A percentile compares a stretch with the other conserved stretches of the same genome.
These are phyloP conservation scores for Phoma herbarum DNA, from an alignment of 2,329 filamentous ascomycete species.

Conservation along the genomic window DNA sequence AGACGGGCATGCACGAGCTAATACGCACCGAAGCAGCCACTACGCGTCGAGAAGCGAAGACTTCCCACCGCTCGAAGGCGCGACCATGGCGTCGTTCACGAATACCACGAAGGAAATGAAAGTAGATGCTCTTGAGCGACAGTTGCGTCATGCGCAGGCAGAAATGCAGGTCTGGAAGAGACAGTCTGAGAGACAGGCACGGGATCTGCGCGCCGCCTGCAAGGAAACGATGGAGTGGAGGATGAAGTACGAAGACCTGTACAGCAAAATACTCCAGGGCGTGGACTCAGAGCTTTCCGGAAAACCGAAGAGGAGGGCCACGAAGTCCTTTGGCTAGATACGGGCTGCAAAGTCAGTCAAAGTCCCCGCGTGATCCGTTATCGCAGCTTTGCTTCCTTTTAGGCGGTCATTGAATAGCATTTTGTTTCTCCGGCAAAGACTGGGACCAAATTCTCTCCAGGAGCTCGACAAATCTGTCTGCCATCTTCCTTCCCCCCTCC, in stretches of 20 bases:
- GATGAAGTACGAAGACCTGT: slow-evolving; percentile 18
- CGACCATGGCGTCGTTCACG: slow-evolving; percentile 4
- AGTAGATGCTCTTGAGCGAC: background rate
- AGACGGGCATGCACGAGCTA: background rate
- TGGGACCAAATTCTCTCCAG: slow-evolving; percentile 13
- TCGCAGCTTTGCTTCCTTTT: too few relatives aligned
- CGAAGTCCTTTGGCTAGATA: slow-evolving; percentile 4
- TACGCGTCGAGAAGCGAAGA: background rate
- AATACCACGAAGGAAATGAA: background rate
- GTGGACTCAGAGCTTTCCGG: background rate
- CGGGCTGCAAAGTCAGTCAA: background rate
- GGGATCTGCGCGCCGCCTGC: background rate
- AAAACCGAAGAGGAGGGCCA: background rate
- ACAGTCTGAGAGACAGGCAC: slow-evolving; percentile 4
- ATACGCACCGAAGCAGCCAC: background rate
- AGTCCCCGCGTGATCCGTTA: too few relatives aligned
- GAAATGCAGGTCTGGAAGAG: slow-evolving; percentile 12
- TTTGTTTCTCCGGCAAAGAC: background rate
- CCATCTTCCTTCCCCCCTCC: slow-evolving; percentile 49
- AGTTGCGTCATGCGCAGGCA: slow-evolving; percentile 6
- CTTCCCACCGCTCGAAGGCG: background rate
- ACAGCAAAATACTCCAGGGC: slow-evolving; percentile 2
- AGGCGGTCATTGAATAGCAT: background rate
- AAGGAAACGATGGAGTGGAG: slow-evolving; percentile 13
- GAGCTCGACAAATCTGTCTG: slow-evolving; percentile 34